Evolutionary conservation across 345 rosid species (phyloP).

Genomic region (Populus nigra): DNA sequence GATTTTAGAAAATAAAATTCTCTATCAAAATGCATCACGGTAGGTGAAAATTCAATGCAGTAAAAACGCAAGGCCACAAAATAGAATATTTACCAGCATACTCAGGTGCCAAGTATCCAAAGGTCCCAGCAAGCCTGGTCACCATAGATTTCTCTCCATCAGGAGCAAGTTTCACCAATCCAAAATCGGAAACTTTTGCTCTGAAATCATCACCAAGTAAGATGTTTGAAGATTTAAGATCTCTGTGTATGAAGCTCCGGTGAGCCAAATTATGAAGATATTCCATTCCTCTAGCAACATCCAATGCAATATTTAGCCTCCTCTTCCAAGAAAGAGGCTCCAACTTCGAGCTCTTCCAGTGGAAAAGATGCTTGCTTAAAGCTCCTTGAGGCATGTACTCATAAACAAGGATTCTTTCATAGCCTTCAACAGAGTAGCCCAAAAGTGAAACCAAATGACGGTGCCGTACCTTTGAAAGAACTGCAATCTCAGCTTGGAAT

Average conservation of each 20-base stretch:
- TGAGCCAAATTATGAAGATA: constrained; percentile 73
- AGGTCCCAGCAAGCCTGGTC: constrained; percentile 76
- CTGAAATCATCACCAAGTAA: constrained; percentile 66
- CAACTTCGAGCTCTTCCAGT: constrained; percentile 58
- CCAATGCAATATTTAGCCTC: constrained; percentile 63
- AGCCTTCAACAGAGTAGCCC: constrained; percentile 66
- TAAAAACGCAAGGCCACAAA: not conserved
- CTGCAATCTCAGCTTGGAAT: constrained; percentile 71
- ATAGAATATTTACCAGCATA: constrained; percentile 59
- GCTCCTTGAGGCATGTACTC: constrained; percentile 84
- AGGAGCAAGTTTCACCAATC: constrained; percentile 78
- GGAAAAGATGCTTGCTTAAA: constrained; percentile 71
- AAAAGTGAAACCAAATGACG: constrained; percentile 70
- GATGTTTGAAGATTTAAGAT: constrained; percentile 74
- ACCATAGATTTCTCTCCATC: constrained; percentile 61
- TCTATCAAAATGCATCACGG: not conserved
- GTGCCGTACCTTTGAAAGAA: constrained; percentile 71
- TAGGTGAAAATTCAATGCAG: not conserved
- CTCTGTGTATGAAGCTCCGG: constrained; percentile 72
- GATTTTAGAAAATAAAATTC: not conserved
- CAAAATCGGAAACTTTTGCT: constrained; percentile 81
- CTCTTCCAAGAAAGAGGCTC: constrained; percentile 77
- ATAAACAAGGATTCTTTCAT: constrained; percentile 66
- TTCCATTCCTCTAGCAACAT: constrained; percentile 80
- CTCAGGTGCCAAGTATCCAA: constrained; percentile 85